Conservation (phyloP, 192 early-diverging fungal genomes). For the Diversispora epigaea region DNA sequence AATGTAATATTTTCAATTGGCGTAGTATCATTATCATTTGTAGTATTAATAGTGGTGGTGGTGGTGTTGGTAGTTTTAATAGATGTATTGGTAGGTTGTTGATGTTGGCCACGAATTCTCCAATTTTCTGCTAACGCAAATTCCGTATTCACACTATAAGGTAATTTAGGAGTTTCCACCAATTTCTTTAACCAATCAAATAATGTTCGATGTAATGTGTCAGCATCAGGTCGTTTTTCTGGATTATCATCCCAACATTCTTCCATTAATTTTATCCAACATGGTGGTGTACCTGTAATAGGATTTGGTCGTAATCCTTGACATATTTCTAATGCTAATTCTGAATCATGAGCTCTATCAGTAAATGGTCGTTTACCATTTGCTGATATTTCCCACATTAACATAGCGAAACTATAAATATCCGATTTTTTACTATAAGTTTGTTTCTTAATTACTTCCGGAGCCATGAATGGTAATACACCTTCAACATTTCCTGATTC, state of each 20-base stretch:
- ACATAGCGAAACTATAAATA: constrained; percentile 44
- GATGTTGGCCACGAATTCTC: background rate
- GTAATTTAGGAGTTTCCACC: background rate
- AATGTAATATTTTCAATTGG: too few species aligned
- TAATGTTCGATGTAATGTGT: background rate
- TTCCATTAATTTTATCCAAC: constrained; percentile 38
- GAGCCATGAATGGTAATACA: constrained; percentile 39
- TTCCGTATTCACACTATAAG: constrained; percentile 17
- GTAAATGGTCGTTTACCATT: constrained; percentile 39
- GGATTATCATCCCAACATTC: constrained; percentile 38
- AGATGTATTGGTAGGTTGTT: background rate
- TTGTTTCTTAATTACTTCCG: constrained; percentile 32
- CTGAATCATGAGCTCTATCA: constrained; percentile 34
- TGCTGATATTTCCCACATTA: constrained; percentile 46
- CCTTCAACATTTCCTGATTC: constrained; percentile 28
- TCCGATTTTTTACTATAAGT: constrained; percentile 25
- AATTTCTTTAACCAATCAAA: constrained; percentile 7
- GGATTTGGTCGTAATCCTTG: constrained; percentile 38
- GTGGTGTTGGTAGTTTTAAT: too few species aligned
- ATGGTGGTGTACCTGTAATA: constrained; percentile 33
- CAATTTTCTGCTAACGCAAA: constrained; percentile 8
- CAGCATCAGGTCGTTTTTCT: constrained; percentile 7
- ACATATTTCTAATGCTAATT: constrained; percentile 36
- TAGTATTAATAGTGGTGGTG: too few species aligned
- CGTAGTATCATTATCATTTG: too few species aligned